Percentiles rank a stretch among this genome's conserved stretches.
Conservation (phyloP, 176 grass and related monocot species). For the Hordeum marinum region DNA sequence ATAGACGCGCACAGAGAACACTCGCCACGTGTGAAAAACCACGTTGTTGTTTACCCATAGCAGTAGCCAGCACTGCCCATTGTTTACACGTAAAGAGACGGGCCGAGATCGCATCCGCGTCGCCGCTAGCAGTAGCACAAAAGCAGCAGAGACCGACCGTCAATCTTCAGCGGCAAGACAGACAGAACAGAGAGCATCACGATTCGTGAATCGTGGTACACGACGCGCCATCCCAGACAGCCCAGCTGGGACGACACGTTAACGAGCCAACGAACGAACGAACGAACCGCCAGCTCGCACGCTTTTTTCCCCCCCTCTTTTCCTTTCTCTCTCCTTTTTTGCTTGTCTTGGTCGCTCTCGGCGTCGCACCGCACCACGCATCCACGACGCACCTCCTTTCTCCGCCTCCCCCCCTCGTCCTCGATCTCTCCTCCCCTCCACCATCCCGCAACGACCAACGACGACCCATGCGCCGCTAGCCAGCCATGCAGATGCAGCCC, state of each 20-base stretch:
- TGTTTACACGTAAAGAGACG: background rate
- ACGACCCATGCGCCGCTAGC: slow-evolving; percentile 29
- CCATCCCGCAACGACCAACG: slow-evolving; percentile 11
- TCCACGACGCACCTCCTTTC: background rate
- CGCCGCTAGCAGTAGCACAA: too few species aligned
- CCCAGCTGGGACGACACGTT: background rate
- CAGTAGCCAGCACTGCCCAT: too few species aligned
- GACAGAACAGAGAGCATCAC: background rate
- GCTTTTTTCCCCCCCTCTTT: background rate
- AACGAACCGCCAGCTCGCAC: background rate
- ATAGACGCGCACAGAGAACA: too few species aligned
- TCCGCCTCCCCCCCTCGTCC: background rate
- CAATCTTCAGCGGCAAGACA: background rate
- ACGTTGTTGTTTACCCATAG: too few species aligned
- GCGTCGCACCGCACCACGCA: background rate
- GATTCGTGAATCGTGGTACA: too few species aligned
- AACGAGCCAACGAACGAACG: background rate
- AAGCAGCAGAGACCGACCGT: too few species aligned
- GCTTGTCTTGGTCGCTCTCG: slow-evolving; percentile 16
- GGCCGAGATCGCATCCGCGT: background rate
- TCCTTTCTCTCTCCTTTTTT: background rate
- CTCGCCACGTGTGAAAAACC: too few species aligned
- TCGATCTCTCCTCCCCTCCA: slow-evolving; percentile 22
- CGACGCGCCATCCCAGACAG: too few species aligned
- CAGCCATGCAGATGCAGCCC: slow-evolving; percentile 48